A percentile compares a stretch with the other conserved stretches of the same genome.
These are phyloP conservation scores for Fragaria ananassa DNA, from an alignment of 306 rosid species.

Conservation along the genomic window DNA sequence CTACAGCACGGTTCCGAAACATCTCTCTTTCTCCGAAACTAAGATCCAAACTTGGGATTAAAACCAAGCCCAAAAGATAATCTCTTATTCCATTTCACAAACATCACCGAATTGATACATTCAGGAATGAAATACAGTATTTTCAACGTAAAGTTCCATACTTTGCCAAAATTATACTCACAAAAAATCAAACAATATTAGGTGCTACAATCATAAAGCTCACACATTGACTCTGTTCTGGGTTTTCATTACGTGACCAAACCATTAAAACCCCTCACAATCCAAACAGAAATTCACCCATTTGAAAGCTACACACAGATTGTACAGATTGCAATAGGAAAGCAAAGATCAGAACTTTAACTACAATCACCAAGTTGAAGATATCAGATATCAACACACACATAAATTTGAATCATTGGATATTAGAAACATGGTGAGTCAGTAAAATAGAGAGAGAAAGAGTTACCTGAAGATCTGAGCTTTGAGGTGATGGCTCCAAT, in stretches of 20 bases:
- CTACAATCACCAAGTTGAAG: neutral
- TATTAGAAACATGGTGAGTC: neutral
- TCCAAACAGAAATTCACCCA: neutral
- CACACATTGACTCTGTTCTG: neutral
- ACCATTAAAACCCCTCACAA: neutral
- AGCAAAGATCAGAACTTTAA: neutral
- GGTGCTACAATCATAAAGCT: neutral
- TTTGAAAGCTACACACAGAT: neutral
- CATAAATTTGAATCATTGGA: neutral
- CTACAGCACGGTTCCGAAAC: conserved; percentile 25
- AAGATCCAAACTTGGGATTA: neutral
- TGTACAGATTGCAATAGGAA: neutral
- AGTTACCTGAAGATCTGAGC: conserved; percentile 3
- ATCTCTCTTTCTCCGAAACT: conserved; percentile 2
- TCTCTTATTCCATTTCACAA: neutral
- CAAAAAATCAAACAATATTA: neutral
- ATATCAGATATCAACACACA: neutral
- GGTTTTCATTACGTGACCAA: neutral
- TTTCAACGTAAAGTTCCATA: neutral
- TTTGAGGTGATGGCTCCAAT: neutral
- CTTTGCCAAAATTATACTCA: neutral
- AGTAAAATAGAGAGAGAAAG: neutral
- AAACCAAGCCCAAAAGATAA: neutral
- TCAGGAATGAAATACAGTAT: neutral
- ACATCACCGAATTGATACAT: neutral